Percentiles rank a stretch among this genome's conserved stretches.
phyloP scores from a whole-genome alignment of 2,329 filamentous ascomycete genomes.

The Botryotinia globosa region DNA sequence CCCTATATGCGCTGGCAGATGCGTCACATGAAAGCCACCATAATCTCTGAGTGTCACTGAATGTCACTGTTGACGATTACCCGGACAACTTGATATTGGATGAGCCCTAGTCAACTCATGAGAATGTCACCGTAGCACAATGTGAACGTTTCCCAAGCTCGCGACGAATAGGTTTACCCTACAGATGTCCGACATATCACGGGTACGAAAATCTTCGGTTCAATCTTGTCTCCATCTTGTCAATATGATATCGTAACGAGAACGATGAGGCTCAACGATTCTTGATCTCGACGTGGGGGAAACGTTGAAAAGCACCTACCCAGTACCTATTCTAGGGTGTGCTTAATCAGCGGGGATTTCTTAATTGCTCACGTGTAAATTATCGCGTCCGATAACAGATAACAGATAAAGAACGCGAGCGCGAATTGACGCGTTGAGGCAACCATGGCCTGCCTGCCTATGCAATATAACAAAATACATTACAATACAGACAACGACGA shows the following conservation, averaged over 20 bases:
- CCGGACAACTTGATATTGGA: neutral
- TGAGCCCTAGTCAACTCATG: neutral
- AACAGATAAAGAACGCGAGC: neutral
- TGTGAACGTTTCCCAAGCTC: neutral
- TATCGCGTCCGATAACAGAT: constrained; percentile 5
- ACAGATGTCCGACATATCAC: neutral
- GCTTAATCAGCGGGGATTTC: neutral
- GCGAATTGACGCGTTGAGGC: neutral
- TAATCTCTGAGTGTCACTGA: neutral
- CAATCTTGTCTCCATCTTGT: neutral
- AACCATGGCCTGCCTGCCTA: neutral
- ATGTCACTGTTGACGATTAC: neutral
- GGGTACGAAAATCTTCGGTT: too few relatives aligned
- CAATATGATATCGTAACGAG: neutral
- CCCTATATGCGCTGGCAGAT: neutral
- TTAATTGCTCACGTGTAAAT: neutral
- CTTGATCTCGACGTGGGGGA: neutral
- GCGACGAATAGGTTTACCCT: neutral
- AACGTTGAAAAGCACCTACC: neutral
- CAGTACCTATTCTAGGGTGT: neutral
- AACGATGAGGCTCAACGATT: neutral
- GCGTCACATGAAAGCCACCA: neutral
- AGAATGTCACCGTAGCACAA: constrained; percentile 8
- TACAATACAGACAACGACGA: neutral
- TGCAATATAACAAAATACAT: neutral